Evolutionary conservation across 352 stramenopile species (phyloP).

Genomic region (Phytophthora europaea): DNA sequence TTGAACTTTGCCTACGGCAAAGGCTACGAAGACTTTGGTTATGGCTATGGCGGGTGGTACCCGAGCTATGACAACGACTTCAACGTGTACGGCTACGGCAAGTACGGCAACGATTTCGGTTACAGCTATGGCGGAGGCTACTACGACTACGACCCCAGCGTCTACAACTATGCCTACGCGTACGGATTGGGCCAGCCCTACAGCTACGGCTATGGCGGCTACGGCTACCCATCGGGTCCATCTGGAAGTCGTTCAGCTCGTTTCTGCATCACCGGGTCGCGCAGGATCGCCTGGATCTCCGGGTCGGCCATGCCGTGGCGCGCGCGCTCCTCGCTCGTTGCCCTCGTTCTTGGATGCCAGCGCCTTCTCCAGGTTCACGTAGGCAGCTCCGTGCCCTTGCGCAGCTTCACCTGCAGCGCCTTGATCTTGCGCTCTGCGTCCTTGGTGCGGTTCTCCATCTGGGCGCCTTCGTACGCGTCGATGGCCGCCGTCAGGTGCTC

Average conservation of each 20-base stretch:
- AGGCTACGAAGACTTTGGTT: not conserved
- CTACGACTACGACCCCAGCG: conserved; percentile 4
- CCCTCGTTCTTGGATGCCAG: conserved; percentile 98
- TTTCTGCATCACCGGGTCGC: conserved; percentile 98
- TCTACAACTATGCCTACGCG: conserved; percentile 9
- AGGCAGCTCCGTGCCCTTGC: conserved; percentile 95
- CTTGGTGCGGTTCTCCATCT: too few species aligned
- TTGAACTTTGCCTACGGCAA: too few species aligned
- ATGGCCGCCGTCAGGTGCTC: too few species aligned
- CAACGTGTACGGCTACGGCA: not conserved
- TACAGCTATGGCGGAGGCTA: conserved; percentile 3
- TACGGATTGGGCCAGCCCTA: not conserved
- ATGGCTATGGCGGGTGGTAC: not conserved
- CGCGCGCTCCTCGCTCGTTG: conserved; percentile 98
- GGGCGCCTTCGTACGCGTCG: too few species aligned
- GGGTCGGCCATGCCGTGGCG: conserved; percentile 99
- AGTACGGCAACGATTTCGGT: conserved; percentile 8
- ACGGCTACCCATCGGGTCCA: conserved; percentile 86
- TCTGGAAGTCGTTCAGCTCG: conserved; percentile 98
- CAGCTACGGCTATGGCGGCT: conserved; percentile 7
- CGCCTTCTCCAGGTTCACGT: conserved; percentile 98
- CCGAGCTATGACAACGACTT: not conserved
- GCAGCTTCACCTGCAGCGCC: conserved; percentile 95
- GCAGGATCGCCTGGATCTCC: conserved; percentile 98
- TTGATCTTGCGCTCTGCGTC: conserved; percentile 98